Evolutionary conservation across 306 rosid genomes (phyloP).

Genomic region (Heteromeles arbutifolia): DNA sequence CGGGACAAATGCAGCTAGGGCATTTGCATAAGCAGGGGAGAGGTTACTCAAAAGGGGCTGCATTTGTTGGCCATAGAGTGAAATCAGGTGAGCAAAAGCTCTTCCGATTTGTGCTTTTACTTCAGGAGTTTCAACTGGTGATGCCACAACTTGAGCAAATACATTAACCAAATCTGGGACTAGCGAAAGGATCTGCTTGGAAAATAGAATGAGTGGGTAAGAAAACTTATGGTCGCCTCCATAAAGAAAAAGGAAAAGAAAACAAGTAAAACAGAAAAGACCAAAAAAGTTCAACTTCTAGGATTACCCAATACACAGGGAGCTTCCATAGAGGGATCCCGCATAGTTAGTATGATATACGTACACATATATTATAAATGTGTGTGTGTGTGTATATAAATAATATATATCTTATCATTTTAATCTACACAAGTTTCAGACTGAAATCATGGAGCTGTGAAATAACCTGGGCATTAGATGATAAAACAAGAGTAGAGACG

Average conservation of each 20-base stretch:
- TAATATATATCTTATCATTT: not conserved
- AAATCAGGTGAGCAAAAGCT: constrained; percentile 79
- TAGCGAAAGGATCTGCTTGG: constrained; percentile 70
- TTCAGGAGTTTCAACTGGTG: constrained; percentile 78
- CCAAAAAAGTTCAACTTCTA: not conserved
- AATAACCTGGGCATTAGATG: constrained; percentile 84
- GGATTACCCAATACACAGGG: not conserved
- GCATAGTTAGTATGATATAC: not conserved
- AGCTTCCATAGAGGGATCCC: not conserved
- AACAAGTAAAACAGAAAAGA: constrained; percentile 12
- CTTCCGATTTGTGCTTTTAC: constrained; percentile 79
- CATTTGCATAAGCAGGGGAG: constrained; percentile 75
- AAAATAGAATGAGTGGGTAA: constrained; percentile 22
- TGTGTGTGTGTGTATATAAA: not conserved
- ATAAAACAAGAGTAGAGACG: constrained; percentile 64
- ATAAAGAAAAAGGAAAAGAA: not conserved
- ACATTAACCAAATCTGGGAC: constrained; percentile 90
- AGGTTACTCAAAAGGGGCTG: constrained; percentile 83
- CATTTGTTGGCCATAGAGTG: constrained; percentile 88
- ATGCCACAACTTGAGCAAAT: constrained; percentile 85
- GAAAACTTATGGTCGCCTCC: not conserved
- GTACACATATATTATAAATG: not conserved
- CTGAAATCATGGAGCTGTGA: constrained; percentile 6
- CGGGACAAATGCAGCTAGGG: constrained; percentile 76
- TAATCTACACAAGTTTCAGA: not conserved